Evolutionary conservation across 805 yeast genomes (phyloP).

Genomic region (Kuraishia cidri): DNA sequence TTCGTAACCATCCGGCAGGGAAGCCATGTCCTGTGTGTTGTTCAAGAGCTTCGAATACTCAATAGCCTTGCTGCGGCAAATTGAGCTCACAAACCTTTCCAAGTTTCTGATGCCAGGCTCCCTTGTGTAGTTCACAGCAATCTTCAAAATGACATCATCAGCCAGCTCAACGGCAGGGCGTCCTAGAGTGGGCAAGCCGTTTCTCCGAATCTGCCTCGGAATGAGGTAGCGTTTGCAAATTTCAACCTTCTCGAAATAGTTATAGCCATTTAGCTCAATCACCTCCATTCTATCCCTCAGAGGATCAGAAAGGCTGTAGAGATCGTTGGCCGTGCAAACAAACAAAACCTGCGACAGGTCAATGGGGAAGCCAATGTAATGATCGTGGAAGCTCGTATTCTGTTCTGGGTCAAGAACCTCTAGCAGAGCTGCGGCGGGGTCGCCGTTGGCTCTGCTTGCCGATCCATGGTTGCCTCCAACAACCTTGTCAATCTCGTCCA

Average conservation of each 20-base stretch:
- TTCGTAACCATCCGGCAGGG: slow-evolving; percentile 18
- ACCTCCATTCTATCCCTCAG: slow-evolving; percentile 79
- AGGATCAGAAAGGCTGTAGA: slow-evolving; percentile 64
- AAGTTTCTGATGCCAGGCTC: slow-evolving; percentile 83
- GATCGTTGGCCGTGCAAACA: slow-evolving; percentile 80
- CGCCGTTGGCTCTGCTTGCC: slow-evolving; percentile 53
- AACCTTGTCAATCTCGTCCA: slow-evolving; percentile 83
- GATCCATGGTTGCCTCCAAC: slow-evolving; percentile 38
- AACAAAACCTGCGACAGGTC: slow-evolving; percentile 77
- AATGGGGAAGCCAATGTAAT: slow-evolving; percentile 77
- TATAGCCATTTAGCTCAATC: slow-evolving; percentile 72
- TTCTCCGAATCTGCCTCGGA: slow-evolving; percentile 65
- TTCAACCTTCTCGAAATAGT: slow-evolving; percentile 63
- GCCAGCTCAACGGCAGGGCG: slow-evolving; percentile 32
- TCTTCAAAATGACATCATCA: slow-evolving; percentile 45
- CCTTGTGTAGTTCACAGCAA: slow-evolving; percentile 65
- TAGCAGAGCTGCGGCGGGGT: slow-evolving; percentile 82
- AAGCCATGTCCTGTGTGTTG: slow-evolving; percentile 14
- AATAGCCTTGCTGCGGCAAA: slow-evolving; percentile 79
- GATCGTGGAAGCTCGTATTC: slow-evolving; percentile 68
- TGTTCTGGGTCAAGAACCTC: slow-evolving; percentile 92
- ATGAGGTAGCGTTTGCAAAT: slow-evolving; percentile 63
- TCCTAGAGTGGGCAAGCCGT: slow-evolving; percentile 40
- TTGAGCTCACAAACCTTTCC: slow-evolving; percentile 65
- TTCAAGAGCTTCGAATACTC: slow-evolving; percentile 35